Evolutionary conservation across 1,284 basidiomycete genomes (phyloP), one percentile per base, ranked within the genome.

Genomic region (Phenoliferia sp.): DNA sequence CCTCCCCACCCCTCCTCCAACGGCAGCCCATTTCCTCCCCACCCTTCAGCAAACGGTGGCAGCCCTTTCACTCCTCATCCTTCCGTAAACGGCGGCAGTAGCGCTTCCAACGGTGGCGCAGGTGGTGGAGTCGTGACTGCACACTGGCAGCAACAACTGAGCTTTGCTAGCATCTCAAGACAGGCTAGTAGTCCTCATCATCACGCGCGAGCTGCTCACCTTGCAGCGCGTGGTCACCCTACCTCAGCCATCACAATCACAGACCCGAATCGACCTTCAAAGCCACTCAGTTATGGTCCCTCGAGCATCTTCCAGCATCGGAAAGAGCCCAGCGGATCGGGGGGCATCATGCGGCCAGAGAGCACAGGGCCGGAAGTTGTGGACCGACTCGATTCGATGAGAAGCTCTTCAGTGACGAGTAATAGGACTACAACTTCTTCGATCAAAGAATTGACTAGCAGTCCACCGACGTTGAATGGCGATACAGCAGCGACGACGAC

Each of bases 151-250:
- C 77, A 78, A 64, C 78, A 79, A 59, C 73, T 77, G 59, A 59
- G 71, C 29, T 74, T 74, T 48, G 77, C 74, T 16, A 64, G 72
- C 56, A 70, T 75, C 44, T 84, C 83, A n/a, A 78, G 84, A 54
- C 77, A 81, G 59, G 80, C 83, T 2, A 79, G 79, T 10, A 80
- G 83, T 19, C 82, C 84, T 0, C 84, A 85, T 73, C 83, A 85
- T 73, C 82, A 84, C 32, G 84, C 84, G 19, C 77, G 84, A 31
- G 82, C 84, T 28, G 83, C 84, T 19, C 83, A 84, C 39, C 79
- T 85, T 64, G 82, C 83, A 15, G 82, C 82, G 7, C 78, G 84
- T 39, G 82, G 81, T 64, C 80, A 80, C 36, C 80, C 81, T 62
- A 78, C 80, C 10, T 75, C 80, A 32, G 79, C 82, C 15, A 83